Evolutionary conservation across 2,329 filamentous ascomycete genomes (phyloP).

Genomic region (Septoria linicola): DNA sequence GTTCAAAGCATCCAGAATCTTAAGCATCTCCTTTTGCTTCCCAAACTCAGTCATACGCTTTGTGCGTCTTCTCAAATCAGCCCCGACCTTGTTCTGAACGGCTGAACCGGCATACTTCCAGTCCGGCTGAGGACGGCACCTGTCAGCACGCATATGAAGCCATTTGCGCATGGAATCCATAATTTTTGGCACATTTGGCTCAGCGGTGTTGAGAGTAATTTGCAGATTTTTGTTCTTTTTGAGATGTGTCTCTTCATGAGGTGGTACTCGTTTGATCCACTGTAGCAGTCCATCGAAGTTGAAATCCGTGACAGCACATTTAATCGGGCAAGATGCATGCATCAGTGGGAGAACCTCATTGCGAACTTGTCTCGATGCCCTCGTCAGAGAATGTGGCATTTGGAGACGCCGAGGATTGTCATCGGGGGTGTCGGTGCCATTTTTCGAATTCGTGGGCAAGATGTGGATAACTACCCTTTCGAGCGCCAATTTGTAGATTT

Average conservation of each 20-base stretch:
- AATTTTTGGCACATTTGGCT: constrained; percentile 16
- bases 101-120: constrained; percentile 33
- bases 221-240: constrained; percentile 32
- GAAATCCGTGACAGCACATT: constrained; percentile 35
- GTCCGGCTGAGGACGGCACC: constrained; percentile 32
- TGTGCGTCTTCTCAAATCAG: constrained; percentile 31
- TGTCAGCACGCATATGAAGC: constrained; percentile 35
- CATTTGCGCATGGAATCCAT: constrained; percentile 31
- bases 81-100: constrained; percentile 32
- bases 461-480: constrained; percentile 34
- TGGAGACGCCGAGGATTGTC: constrained; percentile 13
- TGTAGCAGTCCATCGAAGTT: constrained; percentile 34
- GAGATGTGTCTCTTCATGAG: constrained; percentile 31
- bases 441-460: constrained; percentile 23
- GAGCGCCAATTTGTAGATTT: constrained; percentile 36
- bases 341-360: constrained; percentile 36
- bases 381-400: constrained; percentile 31
- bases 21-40: constrained; percentile 33
- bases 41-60: constrained; percentile 33
- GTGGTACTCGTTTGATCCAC: constrained; percentile 34
- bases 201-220: constrained; percentile 31
- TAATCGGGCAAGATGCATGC: constrained; percentile 33
- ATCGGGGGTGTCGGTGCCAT: constrained; percentile 15
- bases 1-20: constrained; percentile 31
- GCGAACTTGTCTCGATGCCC: constrained; percentile 33